Evolutionary conservation across 2,329 filamentous ascomycete species (phyloP), one percentile per base, ranked within the genome.

Genomic region (Beauveria asiatica): DNA sequence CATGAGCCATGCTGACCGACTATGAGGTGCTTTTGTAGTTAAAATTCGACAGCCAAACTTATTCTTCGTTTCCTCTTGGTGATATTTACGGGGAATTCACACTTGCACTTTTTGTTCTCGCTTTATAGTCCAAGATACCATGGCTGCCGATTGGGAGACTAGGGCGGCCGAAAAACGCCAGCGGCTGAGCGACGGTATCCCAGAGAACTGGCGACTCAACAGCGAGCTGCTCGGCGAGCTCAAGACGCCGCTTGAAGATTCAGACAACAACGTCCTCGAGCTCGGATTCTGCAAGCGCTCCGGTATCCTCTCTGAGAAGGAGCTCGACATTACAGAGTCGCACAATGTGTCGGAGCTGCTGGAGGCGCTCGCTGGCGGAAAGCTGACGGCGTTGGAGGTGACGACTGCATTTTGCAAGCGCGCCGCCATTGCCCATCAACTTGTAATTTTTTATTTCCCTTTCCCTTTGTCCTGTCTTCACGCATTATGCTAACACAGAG

Each of bases 281-380:
- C 55, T 57, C 11, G 62, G 64, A 9, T 60, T 67, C 6, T 61
- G 62, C 4, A 62, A 61, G 17, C 61, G 60, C 13, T 66, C 62
- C 52, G 76, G 77, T 0, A 67, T 81, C 4, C 66, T 81, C 1
- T 73, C 73, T 0, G 59, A 70, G 0, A 56, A 66, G 5, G 78
- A 81, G 64, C 64, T 80, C 9, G 70, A 71, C 11, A 76, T 81
- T 39, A 81, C 79, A 0, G 74, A 77, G 55, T 67, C 70, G 7
- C 74, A 75, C 60, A 72, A 74, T 59, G 73, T 72, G 1, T 65
- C 70, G 9, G 67, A 64, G 7, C 68, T 80, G 27, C 68, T 75
- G 0, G 66, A 67, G 42, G 71, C 69, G 17, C 72, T 78, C 21
- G 70, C 70, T 0, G 53, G 59, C 10, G 67, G 68, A 6, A 65